A percentile compares a stretch with the other conserved stretches of the same genome.
These are phyloP conservation scores for Emydomyces testavorans DNA, from an alignment of 2,329 filamentous ascomycete genomes.

Conservation along the genomic window DNA sequence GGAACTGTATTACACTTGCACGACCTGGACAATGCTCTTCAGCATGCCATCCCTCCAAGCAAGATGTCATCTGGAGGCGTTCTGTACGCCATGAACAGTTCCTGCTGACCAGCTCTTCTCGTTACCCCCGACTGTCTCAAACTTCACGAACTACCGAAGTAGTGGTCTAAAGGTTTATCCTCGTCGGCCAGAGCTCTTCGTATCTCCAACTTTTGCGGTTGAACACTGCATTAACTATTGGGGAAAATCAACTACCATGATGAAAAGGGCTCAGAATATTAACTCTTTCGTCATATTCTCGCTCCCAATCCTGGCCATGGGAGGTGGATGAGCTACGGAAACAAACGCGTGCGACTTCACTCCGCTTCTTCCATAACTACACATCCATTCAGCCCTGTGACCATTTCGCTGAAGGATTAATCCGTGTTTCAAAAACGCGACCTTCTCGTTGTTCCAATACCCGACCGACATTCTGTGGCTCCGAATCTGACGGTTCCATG, in stretches of 20 bases:
- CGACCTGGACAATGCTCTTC: neutral
- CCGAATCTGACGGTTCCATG: neutral
- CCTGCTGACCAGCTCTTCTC: conserved; percentile 3
- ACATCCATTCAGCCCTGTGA: conserved; percentile 6
- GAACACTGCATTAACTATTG: too few species aligned
- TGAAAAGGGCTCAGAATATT: too few species aligned
- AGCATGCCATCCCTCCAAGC: neutral
- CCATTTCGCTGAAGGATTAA: neutral
- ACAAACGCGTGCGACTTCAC: neutral
- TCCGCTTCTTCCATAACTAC: conserved; percentile 3
- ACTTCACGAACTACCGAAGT: neutral
- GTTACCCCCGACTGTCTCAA: conserved; percentile 1
- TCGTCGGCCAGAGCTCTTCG: neutral
- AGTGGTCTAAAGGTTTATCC: neutral
- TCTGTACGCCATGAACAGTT: conserved; percentile 1
- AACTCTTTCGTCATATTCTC: too few species aligned
- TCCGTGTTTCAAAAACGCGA: neutral
- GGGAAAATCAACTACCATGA: too few species aligned
- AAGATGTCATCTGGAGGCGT: conserved; percentile 2
- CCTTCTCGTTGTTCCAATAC: neutral
- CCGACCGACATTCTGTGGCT: neutral
- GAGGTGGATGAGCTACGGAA: neutral
- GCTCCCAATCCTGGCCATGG: neutral
- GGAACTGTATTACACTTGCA: conserved; percentile 11
- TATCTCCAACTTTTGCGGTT: neutral